phyloP scores from a whole-genome alignment of 805 yeast genomes.

The Lachancea lanzarotensis region DNA sequence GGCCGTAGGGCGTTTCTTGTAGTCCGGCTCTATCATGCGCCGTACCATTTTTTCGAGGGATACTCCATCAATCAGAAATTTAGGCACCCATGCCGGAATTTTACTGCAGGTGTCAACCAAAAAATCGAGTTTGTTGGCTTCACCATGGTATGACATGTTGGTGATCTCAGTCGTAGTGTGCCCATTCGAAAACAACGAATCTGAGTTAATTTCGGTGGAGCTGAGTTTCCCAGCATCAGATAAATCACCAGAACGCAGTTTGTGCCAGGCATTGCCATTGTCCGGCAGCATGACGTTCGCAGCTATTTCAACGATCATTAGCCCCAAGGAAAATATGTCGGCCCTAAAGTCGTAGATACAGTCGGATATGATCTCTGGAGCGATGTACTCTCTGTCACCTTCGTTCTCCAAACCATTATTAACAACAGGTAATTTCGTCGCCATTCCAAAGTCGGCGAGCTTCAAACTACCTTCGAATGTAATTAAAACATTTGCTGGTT shows the following conservation, averaged over 20 bases:
- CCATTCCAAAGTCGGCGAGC: slow-evolving; percentile 96
- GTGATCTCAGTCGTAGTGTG: slow-evolving; percentile 27
- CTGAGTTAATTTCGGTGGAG: slow-evolving; percentile 52
- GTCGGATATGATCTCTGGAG: slow-evolving; percentile 85
- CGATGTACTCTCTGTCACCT: slow-evolving; percentile 96
- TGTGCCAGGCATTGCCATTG: slow-evolving; percentile 95
- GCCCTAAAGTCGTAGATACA: slow-evolving; percentile 87
- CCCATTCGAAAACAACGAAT: slow-evolving; percentile 27
- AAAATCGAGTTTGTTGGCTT: slow-evolving; percentile 4
- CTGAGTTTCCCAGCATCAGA: slow-evolving; percentile 89
- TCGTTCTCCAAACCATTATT: slow-evolving; percentile 70
- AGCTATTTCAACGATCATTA: slow-evolving; percentile 90
- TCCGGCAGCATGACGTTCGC: slow-evolving; percentile 93
- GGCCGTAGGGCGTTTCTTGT: slow-evolving; percentile 75
- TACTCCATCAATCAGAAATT: slow-evolving; percentile 66
- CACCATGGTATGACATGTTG: slow-evolving; percentile 20
- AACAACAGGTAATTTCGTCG: slow-evolving; percentile 70
- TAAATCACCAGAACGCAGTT: slow-evolving; percentile 87
- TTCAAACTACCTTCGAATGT: slow-evolving; percentile 92
- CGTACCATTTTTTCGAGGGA: slow-evolving; percentile 73
- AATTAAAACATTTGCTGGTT: slow-evolving; percentile 91
- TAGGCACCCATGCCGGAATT: slow-evolving; percentile 84
- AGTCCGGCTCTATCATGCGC: slow-evolving; percentile 86
- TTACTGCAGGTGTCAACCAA: slow-evolving; percentile 12
- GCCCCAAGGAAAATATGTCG: slow-evolving; percentile 89